Conservation (phyloP, 2,329 filamentous ascomycete species). For the Pestalotiopsis fici region DNA sequence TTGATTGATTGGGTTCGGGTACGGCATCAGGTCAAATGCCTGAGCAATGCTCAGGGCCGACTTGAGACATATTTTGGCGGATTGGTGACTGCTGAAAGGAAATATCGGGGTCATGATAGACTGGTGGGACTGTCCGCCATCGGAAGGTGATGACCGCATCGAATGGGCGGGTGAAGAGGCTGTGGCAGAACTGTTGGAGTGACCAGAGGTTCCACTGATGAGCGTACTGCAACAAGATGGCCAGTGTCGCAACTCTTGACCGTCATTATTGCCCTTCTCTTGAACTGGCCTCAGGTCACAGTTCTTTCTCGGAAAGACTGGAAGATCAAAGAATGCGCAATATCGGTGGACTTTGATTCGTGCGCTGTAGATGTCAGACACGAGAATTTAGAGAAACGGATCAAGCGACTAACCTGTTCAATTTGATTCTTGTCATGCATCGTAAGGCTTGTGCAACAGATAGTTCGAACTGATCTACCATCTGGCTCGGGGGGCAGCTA, state of each 20-base stretch:
- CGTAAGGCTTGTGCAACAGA: slow-evolving; percentile 43
- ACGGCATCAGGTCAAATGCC: slow-evolving; percentile 46
- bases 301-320: slow-evolving; percentile 48
- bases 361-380: slow-evolving; percentile 33
- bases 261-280: slow-evolving; percentile 18
- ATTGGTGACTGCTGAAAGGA: slow-evolving; percentile 47
- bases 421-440: slow-evolving; percentile 49
- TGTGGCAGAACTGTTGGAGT: slow-evolving; percentile 21
- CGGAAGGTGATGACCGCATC: slow-evolving; percentile 25
- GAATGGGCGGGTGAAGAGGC: slow-evolving; percentile 30
- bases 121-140: slow-evolving; percentile 10
- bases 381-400: not conserved
- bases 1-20: slow-evolving; percentile 41
- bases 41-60: slow-evolving; percentile 48
- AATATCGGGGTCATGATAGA: slow-evolving; percentile 23
- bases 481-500: slow-evolving; percentile 32
- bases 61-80: slow-evolving; percentile 49
- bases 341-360: slow-evolving; percentile 54
- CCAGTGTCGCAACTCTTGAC: slow-evolving; percentile 31
- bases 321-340: slow-evolving; percentile 50
- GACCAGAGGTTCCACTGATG: slow-evolving; percentile 19
- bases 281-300: slow-evolving; percentile 44
- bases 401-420: slow-evolving; percentile 41
- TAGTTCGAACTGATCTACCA: slow-evolving; percentile 38
- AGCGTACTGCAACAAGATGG: slow-evolving; percentile 36